Evolutionary conservation across 768 basidiomycete genomes (phyloP).

Genomic region (Mycena pura): DNA sequence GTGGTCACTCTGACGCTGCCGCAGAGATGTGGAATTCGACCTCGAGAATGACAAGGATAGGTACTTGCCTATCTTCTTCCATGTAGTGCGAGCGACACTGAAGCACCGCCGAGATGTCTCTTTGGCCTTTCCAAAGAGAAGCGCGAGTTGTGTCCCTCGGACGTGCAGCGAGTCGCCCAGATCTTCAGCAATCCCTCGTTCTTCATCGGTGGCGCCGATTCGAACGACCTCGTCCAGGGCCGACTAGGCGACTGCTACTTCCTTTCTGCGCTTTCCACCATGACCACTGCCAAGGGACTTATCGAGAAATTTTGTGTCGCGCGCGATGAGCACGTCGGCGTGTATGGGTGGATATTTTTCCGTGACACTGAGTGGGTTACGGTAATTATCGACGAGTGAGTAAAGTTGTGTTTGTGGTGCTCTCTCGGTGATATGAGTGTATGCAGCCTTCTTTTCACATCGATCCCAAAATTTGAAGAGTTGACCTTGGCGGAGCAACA

Average conservation of each 20-base stretch:
- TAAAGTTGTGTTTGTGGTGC: neutral
- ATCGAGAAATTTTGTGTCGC: slow-evolving; percentile 59
- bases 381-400: slow-evolving; percentile 64
- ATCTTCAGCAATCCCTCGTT: slow-evolving; percentile 62
- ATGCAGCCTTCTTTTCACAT: slow-evolving; percentile 52
- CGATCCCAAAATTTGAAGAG: slow-evolving; percentile 58
- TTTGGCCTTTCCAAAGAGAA: slow-evolving; percentile 41
- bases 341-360: slow-evolving; percentile 68
- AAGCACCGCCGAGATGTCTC: slow-evolving; percentile 48
- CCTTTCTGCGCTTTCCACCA: slow-evolving; percentile 56
- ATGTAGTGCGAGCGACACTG: neutral
- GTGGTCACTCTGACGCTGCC: neutral
- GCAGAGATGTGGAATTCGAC: slow-evolving; percentile 65
- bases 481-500: slow-evolving; percentile 47
- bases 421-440: neutral
- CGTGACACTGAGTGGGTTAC: slow-evolving; percentile 57
- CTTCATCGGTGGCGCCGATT: slow-evolving; percentile 52
- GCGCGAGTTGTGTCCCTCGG: slow-evolving; percentile 42
- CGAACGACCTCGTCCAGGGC: slow-evolving; percentile 60
- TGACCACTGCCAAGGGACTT: slow-evolving; percentile 53
- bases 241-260: slow-evolving; percentile 64
- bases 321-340: slow-evolving; percentile 57
- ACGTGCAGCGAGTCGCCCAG: slow-evolving; percentile 52
- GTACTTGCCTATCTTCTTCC: neutral
- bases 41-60: slow-evolving; percentile 56